Evolutionary conservation across 495 filamentous ascomycete genomes (phyloP).

Genomic region (Astrothelium subdiscretum): DNA sequence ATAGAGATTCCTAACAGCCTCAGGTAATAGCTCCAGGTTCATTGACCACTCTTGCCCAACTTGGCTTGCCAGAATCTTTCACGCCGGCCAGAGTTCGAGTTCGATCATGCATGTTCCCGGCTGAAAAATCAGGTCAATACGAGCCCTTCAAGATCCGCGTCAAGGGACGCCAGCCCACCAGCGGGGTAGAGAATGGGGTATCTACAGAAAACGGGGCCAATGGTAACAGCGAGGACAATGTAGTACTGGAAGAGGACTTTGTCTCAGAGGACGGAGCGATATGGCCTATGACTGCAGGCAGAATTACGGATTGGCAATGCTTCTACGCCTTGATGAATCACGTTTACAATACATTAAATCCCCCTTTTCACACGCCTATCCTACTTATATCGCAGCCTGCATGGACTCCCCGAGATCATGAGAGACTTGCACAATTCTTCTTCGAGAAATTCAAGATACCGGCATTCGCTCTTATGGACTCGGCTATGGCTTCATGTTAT

Average conservation of each 20-base stretch:
- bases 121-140: constrained; percentile 65
- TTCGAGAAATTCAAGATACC: constrained; percentile 96
- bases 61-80: constrained; percentile 83
- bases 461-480: constrained; percentile 75
- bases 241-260: constrained; percentile 69
- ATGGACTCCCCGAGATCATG: constrained; percentile 75
- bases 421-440: constrained; percentile 76
- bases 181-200: background rate
- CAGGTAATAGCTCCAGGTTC: constrained; percentile 91
- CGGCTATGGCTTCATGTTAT: constrained; percentile 70
- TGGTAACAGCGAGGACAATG: constrained; percentile 28
- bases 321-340: constrained; percentile 85
- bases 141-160: constrained; percentile 70
- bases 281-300: constrained; percentile 74
- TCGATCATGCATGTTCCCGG: constrained; percentile 86
- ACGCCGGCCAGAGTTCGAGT: constrained; percentile 73
- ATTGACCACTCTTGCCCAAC: constrained; percentile 83
- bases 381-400: constrained; percentile 74
- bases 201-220: background rate
- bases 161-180: constrained; percentile 29
- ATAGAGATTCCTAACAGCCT: constrained; percentile 8
- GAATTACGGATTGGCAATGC: constrained; percentile 75
- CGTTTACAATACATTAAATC: constrained; percentile 74
- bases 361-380: constrained; percentile 87
- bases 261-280: constrained; percentile 81